Evolutionary conservation across 805 yeast species (phyloP), one percentile per base, ranked within the genome.

Genomic region (Saccharomycodes ludwigii): DNA sequence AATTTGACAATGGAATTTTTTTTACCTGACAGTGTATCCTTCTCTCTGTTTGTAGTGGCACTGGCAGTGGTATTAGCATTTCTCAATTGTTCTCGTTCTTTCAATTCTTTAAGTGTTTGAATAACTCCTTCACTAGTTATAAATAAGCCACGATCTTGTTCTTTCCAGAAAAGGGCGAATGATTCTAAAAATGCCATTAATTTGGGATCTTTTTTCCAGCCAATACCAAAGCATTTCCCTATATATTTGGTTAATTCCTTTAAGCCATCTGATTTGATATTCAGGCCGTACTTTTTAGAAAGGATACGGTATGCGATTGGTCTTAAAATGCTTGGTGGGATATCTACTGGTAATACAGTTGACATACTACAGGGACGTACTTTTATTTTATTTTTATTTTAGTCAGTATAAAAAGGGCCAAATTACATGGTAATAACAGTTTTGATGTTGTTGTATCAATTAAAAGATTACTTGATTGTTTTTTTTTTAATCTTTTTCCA

Each of bases 231-330:
- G 26, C 67, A 66, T 25, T 63, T 64, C 2, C 96, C 91, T 18
- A 91, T 63, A 33, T 72, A 68, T 11, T 73, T 74, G 1, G 95
- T 81, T 21, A 91, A 58, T 2, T 68, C 68, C 27, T 64, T 68
- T n/a, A 88, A 60, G 0, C 95, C 96, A 41, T 80, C 77, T 0
- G 95, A 25, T 25, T 88, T 85, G 39, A 88, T 71, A 51, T 86
- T 88, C 16, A 91, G 66, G 0, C 96, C 95, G 50, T 84, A 88
- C 49, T 88, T 91, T 55, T 85, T 88, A 4, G 97, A 82, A 6
- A 91, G 55, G 2, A 88, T 71, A 24, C 98, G 63, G 52, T 86
- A 91, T 0, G 96, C 96, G 30, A 88, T 59, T 1, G 98, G 98
- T 27, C 98, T 68, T 27, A 91, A 60, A 46, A 81, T 81, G 0